Percentiles rank a stretch among this genome's conserved stretches.
Conservation (phyloP, 768 basidiomycete genomes). For the Albatrellus ellisii region DNA sequence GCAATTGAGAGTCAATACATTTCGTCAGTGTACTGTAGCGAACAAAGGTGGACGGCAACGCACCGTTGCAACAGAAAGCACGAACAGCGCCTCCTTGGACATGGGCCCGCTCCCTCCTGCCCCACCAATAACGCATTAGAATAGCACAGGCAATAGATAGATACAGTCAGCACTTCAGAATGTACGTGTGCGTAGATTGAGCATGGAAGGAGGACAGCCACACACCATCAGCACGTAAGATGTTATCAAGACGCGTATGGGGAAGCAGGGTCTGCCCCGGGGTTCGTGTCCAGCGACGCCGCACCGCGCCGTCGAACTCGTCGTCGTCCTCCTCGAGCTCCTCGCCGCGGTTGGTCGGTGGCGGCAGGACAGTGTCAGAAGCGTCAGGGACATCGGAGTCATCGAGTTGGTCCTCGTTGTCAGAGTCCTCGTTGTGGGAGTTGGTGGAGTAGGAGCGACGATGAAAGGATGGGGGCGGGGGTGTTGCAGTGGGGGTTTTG, state of each 20-base stretch:
- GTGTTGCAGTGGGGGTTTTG: constrained; percentile 6
- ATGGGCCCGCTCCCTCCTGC: constrained; percentile 13
- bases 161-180: neutral
- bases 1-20: too few species aligned
- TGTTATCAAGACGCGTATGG: constrained; percentile 11
- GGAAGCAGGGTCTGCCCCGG: constrained; percentile 12
- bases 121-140: neutral
- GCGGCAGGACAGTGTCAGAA: neutral
- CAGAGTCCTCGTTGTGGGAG: constrained; percentile 11
- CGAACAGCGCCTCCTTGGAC: constrained; percentile 14
- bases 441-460: constrained; percentile 11
- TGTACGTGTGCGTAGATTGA: too few species aligned
- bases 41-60: too few species aligned
- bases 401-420: constrained; percentile 14
- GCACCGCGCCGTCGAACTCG: constrained; percentile 3
- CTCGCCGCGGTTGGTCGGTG: constrained; percentile 6
- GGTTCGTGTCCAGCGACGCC: constrained; percentile 9
- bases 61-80: constrained; percentile 12
- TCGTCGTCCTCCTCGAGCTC: constrained; percentile 14
- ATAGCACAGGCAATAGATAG: neutral
- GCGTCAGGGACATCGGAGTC: neutral
- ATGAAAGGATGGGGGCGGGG: too few species aligned
- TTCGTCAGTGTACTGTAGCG: too few species aligned
- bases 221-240: constrained; percentile 13
- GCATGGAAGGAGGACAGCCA: too few species aligned